Evolutionary conservation across 78 protist species (phyloP), one percentile per base, ranked within the genome.

Genomic region (Monosiga brevicollis): DNA sequence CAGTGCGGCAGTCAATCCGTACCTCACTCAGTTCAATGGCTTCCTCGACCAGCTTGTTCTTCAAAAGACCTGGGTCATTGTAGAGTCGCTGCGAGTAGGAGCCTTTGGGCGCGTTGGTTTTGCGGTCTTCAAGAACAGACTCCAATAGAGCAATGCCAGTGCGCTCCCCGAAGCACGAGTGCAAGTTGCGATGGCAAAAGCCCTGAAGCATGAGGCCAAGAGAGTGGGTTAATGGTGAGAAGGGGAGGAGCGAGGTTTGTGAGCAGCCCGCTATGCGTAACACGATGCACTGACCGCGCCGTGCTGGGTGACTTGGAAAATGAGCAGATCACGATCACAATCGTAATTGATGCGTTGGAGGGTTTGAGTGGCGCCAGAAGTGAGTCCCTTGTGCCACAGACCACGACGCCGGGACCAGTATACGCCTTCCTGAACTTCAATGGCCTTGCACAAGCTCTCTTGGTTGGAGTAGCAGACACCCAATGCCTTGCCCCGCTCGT

Each of bases 351-450:
- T 32, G 6, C 77, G 37, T 25, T 41, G 38, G 39, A 87, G 87
- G 42, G 73, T 72, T n/a, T 91, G 94, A 35, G 49, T 72, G 6
- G 91, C 82, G 37, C 92, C 94, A 0, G 90, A 83, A 0, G 90
- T 82, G 74, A 70, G 86, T 6, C 92, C 95, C 71, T 92, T 92
- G 49, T 42, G 54, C 95, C 95, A 92, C 36, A 92, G 88, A 26
- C 91, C 90, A 0, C 91, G 86, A 29, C 42, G 77, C 37, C 95
- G 86, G 15, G 89, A 83, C 84, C 73, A 78, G 86, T 89, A 91
- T 29, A 89, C 90, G 34, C 94, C 94, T 0, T 80, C 40, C n/a
- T 83, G 37, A 22, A 34, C 9, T 6, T 38, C 39, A 29, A 89
- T 72, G 0, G 91, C 35, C 41, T 84, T 84, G 11, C 76, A 20